A percentile compares a stretch with the other conserved stretches of the same genome.
Conservation (phyloP, 129 eudicot species). For the Rutidosis leptorrhynchoides region DNA sequence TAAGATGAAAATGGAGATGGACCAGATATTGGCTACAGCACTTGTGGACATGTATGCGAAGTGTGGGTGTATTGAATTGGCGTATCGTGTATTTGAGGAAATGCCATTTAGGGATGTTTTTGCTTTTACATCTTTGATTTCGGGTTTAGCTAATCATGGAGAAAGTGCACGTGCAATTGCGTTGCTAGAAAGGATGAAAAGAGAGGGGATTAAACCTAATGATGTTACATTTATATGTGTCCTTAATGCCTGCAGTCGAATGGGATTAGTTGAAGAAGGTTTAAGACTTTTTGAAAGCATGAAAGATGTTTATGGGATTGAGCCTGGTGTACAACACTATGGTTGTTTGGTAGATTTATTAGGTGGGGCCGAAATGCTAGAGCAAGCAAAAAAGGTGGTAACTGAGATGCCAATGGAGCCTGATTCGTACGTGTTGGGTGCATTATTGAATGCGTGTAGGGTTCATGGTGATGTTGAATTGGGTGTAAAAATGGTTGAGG, state of each 20-base stretch:
- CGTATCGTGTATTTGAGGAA: slow-evolving; percentile 48
- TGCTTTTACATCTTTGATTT: slow-evolving; percentile 63
- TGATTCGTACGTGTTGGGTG: slow-evolving; percentile 62
- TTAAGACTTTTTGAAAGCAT: slow-evolving; percentile 46
- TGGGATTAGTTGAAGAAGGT: slow-evolving; percentile 62
- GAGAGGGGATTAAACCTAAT: slow-evolving; percentile 58
- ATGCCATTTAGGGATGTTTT: slow-evolving; percentile 52
- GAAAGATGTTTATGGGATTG: slow-evolving; percentile 45
- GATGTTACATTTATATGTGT: slow-evolving; percentile 56
- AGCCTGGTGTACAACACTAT: slow-evolving; percentile 54
- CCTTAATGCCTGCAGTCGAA: slow-evolving; percentile 59
- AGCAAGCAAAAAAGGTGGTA: slow-evolving; percentile 50
- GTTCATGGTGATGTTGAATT: slow-evolving; percentile 53
- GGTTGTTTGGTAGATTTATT: slow-evolving; percentile 76
- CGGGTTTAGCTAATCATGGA: slow-evolving; percentile 72
- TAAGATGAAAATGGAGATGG: slow-evolving; percentile 46
- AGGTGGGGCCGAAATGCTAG: slow-evolving; percentile 61
- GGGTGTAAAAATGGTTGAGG: slow-evolving; percentile 42
- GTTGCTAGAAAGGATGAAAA: slow-evolving; percentile 46
- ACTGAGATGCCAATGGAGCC: slow-evolving; percentile 60
- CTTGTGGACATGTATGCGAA: slow-evolving; percentile 78
- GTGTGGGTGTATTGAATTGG: slow-evolving; percentile 68
- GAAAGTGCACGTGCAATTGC: slow-evolving; percentile 42
- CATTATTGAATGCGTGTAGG: slow-evolving; percentile 59
- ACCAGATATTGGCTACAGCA: slow-evolving; percentile 55